phyloP scores from a whole-genome alignment of 257 asterid species.

The Pogostemon cablin region DNA sequence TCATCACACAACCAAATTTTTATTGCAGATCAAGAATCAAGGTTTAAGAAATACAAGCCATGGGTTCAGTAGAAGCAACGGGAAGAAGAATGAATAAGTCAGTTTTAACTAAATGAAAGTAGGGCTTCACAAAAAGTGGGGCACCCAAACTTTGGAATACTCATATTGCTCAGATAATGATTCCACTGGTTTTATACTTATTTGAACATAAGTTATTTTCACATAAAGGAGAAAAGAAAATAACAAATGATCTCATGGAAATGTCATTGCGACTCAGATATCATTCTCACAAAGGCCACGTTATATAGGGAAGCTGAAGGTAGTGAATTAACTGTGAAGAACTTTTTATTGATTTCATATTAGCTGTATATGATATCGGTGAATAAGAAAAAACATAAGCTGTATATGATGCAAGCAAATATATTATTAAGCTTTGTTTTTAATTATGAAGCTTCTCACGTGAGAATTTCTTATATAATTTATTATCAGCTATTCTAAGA shows the following conservation, averaged over 20 bases:
- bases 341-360: neutral
- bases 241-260: neutral
- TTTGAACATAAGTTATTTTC: neutral
- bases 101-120: neutral
- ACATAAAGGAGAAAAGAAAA: neutral
- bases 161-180: constrained; percentile 14
- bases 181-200: neutral
- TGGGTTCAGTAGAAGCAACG: neutral
- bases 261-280: neutral
- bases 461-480: neutral
- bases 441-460: no score
- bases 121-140: neutral
- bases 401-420: neutral
- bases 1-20: neutral
- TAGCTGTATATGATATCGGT: neutral
- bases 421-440: constrained; percentile 6
- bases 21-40: neutral
- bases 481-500: neutral
- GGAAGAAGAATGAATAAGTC: neutral
- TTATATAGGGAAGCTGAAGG: neutral
- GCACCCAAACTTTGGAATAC: neutral
- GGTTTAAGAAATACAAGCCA: neutral
- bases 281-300: neutral
- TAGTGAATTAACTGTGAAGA: neutral
- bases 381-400: neutral